phyloP scores from a whole-genome alignment of 208 protist genomes.

The Zelonia costaricensis region DNA sequence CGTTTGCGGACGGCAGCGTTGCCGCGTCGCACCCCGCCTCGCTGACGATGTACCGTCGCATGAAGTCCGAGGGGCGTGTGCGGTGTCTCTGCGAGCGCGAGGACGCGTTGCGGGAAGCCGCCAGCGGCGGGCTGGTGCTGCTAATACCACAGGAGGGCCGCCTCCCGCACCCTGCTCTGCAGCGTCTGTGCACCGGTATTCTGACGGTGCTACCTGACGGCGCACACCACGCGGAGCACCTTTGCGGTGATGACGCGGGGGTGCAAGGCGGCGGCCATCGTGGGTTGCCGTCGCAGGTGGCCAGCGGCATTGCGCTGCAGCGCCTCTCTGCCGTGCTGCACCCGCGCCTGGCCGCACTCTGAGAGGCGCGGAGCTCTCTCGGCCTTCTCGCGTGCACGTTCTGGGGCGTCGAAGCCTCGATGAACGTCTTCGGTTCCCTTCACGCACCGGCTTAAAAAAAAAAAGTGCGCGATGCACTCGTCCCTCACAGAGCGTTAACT shows the following conservation, averaged over 20 bases:
- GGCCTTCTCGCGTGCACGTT: no score
- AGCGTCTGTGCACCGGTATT: slow-evolving; percentile 59
- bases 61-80: slow-evolving; percentile 6
- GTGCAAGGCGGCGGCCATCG: slow-evolving; percentile 3
- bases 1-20: neutral
- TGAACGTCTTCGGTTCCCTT: no score
- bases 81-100: slow-evolving; percentile 55
- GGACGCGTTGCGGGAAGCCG: slow-evolving; percentile 27
- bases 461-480: no score
- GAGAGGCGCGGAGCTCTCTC: no score
- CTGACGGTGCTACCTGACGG: slow-evolving; percentile 46
- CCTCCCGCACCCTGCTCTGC: slow-evolving; percentile 64
- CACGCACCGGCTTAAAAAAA: neutral
- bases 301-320: slow-evolving; percentile 83
- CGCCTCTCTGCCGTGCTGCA: slow-evolving; percentile 76
- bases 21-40: slow-evolving; percentile 9
- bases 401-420: no score
- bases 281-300: slow-evolving; percentile 79
- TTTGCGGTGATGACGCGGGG: neutral
- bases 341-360: slow-evolving; percentile 48
- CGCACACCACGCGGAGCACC: neutral
- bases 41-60: slow-evolving; percentile 35
- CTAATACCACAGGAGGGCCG: slow-evolving; percentile 82
- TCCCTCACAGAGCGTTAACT: no score
- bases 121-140: slow-evolving; percentile 41